Percentiles rank a stretch among this genome's conserved stretches.
These are phyloP conservation scores for Priceomyces medius DNA, from an alignment of 805 yeast genomes.

Conservation along the genomic window DNA sequence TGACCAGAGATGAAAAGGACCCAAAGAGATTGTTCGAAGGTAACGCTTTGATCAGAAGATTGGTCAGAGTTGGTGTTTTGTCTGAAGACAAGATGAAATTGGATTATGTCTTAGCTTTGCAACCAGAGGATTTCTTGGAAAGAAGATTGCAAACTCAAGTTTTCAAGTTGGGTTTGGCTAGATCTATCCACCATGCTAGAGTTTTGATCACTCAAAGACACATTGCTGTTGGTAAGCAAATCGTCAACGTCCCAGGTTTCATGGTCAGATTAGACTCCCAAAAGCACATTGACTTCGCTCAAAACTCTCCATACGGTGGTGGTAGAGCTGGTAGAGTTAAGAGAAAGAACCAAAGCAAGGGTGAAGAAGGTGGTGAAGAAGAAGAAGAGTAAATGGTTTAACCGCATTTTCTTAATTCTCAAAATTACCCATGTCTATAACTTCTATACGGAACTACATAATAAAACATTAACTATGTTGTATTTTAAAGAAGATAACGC, in stretches of 20 bases:
- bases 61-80: slow-evolving; percentile 98
- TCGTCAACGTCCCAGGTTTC: slow-evolving; percentile 98
- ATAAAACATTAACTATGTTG: neutral
- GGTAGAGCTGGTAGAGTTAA: slow-evolving; percentile 99
- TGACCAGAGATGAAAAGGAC: slow-evolving; percentile 99
- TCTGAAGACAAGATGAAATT: slow-evolving; percentile 99
- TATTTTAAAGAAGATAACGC: neutral
- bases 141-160: slow-evolving; percentile 99
- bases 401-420: neutral
- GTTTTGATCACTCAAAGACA: slow-evolving; percentile 98
- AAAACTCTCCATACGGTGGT: slow-evolving; percentile 99
- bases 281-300: slow-evolving; percentile 99
- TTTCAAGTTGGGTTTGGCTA: slow-evolving; percentile 98
- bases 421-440: slow-evolving; percentile 2
- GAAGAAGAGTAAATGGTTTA: slow-evolving; percentile 58
- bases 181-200: slow-evolving; percentile 99
- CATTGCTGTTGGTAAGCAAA: slow-evolving; percentile 99
- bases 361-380: slow-evolving; percentile 72
- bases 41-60: slow-evolving; percentile 99
- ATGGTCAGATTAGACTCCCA: slow-evolving; percentile 99
- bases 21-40: slow-evolving; percentile 99
- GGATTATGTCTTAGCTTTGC: slow-evolving; percentile 98
- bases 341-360: slow-evolving; percentile 82
- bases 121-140: slow-evolving; percentile 98
- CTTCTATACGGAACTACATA: slow-evolving; percentile 2